Conservation (phyloP, 1,139 yeast genomes). For the Scheffersomyces segobiensis region DNA sequence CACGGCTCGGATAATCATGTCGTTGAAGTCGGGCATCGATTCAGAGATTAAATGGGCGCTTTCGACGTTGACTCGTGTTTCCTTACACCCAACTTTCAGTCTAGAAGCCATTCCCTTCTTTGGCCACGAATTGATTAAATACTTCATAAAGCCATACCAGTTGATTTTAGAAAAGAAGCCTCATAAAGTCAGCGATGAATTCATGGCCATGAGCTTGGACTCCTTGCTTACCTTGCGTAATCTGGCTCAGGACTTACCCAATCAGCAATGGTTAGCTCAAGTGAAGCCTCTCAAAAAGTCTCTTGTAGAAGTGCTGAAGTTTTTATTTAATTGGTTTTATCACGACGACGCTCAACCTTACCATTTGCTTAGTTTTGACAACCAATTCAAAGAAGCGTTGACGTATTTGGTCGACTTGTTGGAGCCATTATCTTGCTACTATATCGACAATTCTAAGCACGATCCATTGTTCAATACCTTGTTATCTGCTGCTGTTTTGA, state of each 20-base stretch:
- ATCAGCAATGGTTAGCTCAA: conserved; percentile 77
- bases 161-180: conserved; percentile 26
- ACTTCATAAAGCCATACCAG: conserved; percentile 36
- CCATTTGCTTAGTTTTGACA: conserved; percentile 27
- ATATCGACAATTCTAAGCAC: conserved; percentile 67
- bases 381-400: conserved; percentile 59
- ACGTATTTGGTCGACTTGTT: conserved; percentile 75
- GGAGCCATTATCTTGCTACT: conserved; percentile 81
- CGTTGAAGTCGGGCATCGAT: conserved; percentile 59
- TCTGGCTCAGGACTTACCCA: conserved; percentile 76
- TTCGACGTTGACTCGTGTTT: conserved; percentile 56
- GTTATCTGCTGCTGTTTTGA: conserved; percentile 42
- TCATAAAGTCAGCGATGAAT: conserved; percentile 29
- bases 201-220: conserved; percentile 51
- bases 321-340: conserved; percentile 45
- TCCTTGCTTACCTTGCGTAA: conserved; percentile 75
- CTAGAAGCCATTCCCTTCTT: conserved; percentile 52
- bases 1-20: conserved; percentile 60
- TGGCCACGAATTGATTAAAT: conserved; percentile 50
- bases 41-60: conserved; percentile 70
- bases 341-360: conserved; percentile 14
- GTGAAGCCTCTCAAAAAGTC: conserved; percentile 49
- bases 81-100: conserved; percentile 37
- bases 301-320: conserved; percentile 46
- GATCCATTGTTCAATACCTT: conserved; percentile 61